A percentile compares a stretch with the other conserved stretches of the same genome.
These are phyloP conservation scores for Ceratobasidium sp. DNA, from an alignment of 1,284 basidiomycete species.

Conservation along the genomic window DNA sequence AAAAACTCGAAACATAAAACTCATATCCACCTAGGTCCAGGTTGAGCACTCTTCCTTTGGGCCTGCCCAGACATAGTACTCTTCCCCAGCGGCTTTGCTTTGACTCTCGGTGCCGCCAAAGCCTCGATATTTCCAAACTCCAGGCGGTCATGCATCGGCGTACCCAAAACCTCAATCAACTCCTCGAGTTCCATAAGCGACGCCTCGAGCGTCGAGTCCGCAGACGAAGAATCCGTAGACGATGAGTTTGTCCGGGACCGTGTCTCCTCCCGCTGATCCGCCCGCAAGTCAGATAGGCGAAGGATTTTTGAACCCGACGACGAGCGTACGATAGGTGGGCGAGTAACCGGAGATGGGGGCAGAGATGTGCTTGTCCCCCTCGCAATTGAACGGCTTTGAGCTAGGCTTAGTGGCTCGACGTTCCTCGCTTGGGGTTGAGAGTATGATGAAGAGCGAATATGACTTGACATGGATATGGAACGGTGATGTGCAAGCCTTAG, in stretches of 20 bases:
- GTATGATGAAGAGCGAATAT: no score
- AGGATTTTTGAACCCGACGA: no score
- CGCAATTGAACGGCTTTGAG: no score
- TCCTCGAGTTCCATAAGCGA: conserved; percentile 1
- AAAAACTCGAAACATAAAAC: no score
- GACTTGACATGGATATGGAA: background rate
- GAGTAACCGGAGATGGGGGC: no score
- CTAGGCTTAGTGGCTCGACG: no score
- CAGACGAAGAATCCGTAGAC: background rate
- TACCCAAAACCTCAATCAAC: conserved; percentile 4
- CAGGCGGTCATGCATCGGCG: background rate
- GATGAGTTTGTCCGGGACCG: background rate
- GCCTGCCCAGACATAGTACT: background rate
- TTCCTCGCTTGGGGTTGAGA: background rate
- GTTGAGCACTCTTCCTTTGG: background rate
- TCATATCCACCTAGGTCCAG: conserved; percentile 7
- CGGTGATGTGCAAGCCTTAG: conserved; percentile 7
- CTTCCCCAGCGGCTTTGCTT: no score
- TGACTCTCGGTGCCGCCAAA: no score
- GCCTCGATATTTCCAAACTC: background rate
- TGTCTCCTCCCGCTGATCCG: no score
- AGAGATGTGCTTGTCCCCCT: no score
- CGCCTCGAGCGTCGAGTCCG: conserved; percentile 2
- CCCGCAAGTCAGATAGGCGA: no score
- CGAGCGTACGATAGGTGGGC: no score